Conservation (phyloP, 306 rosid species). For the Rosa persica region DNA sequence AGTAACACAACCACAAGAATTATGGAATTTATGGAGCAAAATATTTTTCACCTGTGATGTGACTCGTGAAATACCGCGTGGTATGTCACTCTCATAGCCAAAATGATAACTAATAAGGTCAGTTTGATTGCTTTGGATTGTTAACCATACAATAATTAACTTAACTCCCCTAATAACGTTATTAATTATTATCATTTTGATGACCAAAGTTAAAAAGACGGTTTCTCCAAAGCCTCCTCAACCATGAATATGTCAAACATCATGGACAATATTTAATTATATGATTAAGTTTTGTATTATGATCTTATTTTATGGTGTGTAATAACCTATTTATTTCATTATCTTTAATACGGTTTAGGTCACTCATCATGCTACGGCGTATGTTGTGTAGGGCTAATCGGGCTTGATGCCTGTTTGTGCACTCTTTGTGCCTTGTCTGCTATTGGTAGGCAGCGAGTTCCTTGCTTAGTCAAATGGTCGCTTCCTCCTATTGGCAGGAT, state of each 20-base stretch:
- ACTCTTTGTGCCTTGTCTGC: too few species aligned
- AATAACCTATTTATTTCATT: not conserved
- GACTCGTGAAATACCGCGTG: constrained; percentile 4
- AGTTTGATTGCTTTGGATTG: constrained; percentile 11
- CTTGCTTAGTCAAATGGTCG: too few species aligned
- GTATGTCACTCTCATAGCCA: constrained; percentile 5
- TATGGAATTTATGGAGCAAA: not conserved
- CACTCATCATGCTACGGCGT: not conserved
- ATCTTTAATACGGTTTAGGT: constrained; percentile 1
- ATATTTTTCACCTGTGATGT: constrained; percentile 8
- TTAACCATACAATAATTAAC: constrained; percentile 11
- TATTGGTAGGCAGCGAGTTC: too few species aligned
- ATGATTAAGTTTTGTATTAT: not conserved
- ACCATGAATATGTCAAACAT: constrained; percentile 13
- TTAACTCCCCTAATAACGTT: not conserved
- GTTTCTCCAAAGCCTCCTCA: constrained; percentile 31
- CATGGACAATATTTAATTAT: not conserved
- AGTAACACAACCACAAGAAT: constrained; percentile 3
- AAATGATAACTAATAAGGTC: constrained; percentile 4
- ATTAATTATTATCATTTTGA: constrained; percentile 6
- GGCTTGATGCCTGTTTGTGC: too few species aligned
- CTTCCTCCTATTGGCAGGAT: too few species aligned
- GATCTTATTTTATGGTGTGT: not conserved
- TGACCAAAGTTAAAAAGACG: constrained; percentile 24
- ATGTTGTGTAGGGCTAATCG: too few species aligned